Evolutionary conservation across 2,329 filamentous ascomycete species (phyloP), one percentile per base, ranked within the genome.

Genomic region (Fusarium xylarioides): DNA sequence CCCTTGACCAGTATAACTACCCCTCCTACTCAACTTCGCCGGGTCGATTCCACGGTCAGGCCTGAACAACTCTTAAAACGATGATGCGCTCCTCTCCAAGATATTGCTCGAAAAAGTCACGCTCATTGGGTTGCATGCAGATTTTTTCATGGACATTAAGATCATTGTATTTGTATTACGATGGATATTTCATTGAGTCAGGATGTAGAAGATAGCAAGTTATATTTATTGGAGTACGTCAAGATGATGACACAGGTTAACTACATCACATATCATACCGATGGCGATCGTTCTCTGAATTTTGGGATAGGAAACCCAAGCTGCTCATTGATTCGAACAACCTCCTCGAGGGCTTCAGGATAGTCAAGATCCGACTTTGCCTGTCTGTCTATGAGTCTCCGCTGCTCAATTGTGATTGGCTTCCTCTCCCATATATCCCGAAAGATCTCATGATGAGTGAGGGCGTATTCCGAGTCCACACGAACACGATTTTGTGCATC

Each of bases 181-280:
- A 42, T 42, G 8, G 3, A 43, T 16, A 23, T 42, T 23, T 23
- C 10, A 23, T 6, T 18, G n/a, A 2, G 6, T 15, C 15, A 23
- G 4, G n/a, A 7, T 43, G 1, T 11, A 23, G 40, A 43, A 23
- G n/a, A 43, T 16, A 43, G 5, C 14, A 4, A 43, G n/a, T 43
- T 43, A 3, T 23, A 18, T 23, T 16, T 35, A 35, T 35, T 16
- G 15, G 34, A 8, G 34, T 34, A 15, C 14, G 14, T 12, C 32
- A 14, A 32, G 32, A 32, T 14, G 15, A 34, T 34, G 34, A 34
- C 12, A 34, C 32, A 34, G 32, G 32, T 15, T 2, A 12, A 4
- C 1, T 46, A 19, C 0, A 11, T 7, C 3, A 15, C 0, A 46
- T 15, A 46, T 28, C 12, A 46, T 15, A 46, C 8, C 4, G 43